phyloP scores from a whole-genome alignment of 106 monocot genomes.

The Posidonia australis region DNA sequence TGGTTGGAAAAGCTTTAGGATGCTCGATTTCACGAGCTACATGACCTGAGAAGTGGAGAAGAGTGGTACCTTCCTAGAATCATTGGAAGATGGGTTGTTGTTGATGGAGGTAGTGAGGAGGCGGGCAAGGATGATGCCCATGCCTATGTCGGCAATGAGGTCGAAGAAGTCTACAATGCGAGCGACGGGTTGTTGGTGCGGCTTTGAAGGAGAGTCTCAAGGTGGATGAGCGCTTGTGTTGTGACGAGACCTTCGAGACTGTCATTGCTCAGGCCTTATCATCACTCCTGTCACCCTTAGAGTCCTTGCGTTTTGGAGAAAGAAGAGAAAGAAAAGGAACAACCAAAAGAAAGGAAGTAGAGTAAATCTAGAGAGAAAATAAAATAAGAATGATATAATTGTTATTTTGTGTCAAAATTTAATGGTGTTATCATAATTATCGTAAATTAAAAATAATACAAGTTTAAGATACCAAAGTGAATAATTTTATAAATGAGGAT shows the following conservation, averaged over 20 bases:
- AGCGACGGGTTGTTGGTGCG: conserved; percentile 14
- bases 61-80: not conserved
- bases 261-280: conserved; percentile 27
- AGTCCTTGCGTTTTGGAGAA: no score
- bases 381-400: no score
- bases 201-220: conserved; percentile 12
- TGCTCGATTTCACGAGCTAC: conserved; percentile 2
- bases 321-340: no score
- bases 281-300: no score
- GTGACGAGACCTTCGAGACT: conserved; percentile 14
- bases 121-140: conserved; percentile 28
- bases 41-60: conserved; percentile 23
- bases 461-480: no score
- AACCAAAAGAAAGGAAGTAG: no score
- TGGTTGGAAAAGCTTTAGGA: conserved; percentile 4
- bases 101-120: conserved; percentile 14
- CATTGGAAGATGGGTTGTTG: not conserved
- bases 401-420: no score
- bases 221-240: conserved; percentile 13
- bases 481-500: no score
- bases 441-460: no score
- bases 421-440: no score
- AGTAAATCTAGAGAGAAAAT: no score
- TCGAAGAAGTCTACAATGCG: conserved; percentile 28
- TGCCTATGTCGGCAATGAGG: conserved; percentile 28